A percentile compares a stretch with the other conserved stretches of the same genome.
Conservation (phyloP, 2,329 filamentous ascomycete genomes). For the Orbilia brochopaga region DNA sequence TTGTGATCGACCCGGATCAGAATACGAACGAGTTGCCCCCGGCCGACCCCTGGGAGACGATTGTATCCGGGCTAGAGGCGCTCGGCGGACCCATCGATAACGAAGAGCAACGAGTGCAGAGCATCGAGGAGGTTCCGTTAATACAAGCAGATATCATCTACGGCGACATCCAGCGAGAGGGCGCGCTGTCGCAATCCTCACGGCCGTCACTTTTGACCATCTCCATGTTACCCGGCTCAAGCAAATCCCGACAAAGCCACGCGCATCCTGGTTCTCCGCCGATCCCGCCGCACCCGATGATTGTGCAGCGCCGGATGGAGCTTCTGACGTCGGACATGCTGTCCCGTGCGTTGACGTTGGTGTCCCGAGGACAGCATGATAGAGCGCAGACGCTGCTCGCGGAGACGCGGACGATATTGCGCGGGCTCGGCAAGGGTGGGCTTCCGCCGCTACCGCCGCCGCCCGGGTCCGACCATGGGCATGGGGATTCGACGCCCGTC, state of each 20-base stretch:
- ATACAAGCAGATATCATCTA: slow-evolving; percentile 94
- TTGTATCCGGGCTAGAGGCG: slow-evolving; percentile 92
- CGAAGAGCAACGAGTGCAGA: slow-evolving; percentile 80
- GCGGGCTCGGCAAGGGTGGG: slow-evolving; percentile 92
- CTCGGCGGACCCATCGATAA: slow-evolving; percentile 84
- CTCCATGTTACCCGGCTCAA: slow-evolving; percentile 83
- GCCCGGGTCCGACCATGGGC: slow-evolving; percentile 55
- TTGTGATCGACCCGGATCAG: slow-evolving; percentile 88
- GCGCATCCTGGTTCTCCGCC: slow-evolving; percentile 69
- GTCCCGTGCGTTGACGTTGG: slow-evolving; percentile 85
- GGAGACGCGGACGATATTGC: slow-evolving; percentile 92
- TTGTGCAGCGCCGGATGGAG: slow-evolving; percentile 97
- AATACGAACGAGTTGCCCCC: slow-evolving; percentile 81
- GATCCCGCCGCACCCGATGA: slow-evolving; percentile 91
- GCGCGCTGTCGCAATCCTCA: slow-evolving; percentile 81
- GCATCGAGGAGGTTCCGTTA: slow-evolving; percentile 90
- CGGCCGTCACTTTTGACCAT: slow-evolving; percentile 91
- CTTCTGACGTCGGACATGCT: slow-evolving; percentile 97
- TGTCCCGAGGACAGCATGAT: slow-evolving; percentile 89
- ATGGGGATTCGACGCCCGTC: slow-evolving; percentile 44
- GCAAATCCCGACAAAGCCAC: slow-evolving; percentile 65
- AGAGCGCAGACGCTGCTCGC: slow-evolving; percentile 88
- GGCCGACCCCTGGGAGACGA: slow-evolving; percentile 95
- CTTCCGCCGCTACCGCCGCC: slow-evolving; percentile 82
- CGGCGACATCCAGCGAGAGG: slow-evolving; percentile 90